phyloP scores from a whole-genome alignment of 257 asterid species.

The Ehretia macrophylla region DNA sequence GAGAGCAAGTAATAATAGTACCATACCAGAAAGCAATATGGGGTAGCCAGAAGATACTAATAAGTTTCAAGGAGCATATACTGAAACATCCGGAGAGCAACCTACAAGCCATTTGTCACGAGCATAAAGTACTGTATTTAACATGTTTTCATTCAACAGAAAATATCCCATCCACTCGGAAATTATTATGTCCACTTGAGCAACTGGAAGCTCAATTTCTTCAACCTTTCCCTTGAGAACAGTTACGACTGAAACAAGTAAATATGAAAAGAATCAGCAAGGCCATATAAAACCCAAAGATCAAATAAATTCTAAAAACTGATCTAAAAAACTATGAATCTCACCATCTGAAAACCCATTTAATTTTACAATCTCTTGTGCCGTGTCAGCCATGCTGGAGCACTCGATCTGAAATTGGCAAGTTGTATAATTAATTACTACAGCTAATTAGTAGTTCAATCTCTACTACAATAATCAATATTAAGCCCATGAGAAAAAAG shows the following conservation, averaged over 20 bases:
- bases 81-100: conserved; percentile 2
- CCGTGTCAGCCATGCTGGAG: conserved; percentile 94
- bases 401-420: conserved; percentile 71
- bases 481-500: no score
- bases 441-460: background rate
- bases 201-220: conserved; percentile 93
- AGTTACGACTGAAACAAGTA: conserved; percentile 55
- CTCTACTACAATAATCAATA: no score
- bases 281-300: conserved; percentile 9
- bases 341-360: conserved; percentile 82
- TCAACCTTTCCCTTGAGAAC: conserved; percentile 93
- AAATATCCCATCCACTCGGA: conserved; percentile 99
- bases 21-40: background rate
- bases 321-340: background rate
- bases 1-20: background rate
- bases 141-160: conserved; percentile 85
- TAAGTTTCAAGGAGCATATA: no score
- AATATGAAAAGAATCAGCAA: background rate
- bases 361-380: conserved; percentile 66
- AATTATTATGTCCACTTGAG: conserved; percentile 83
- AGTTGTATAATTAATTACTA: background rate
- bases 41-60: no score
- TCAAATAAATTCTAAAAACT: background rate
- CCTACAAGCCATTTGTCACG: conserved; percentile 96
- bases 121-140: conserved; percentile 81